These are phyloP conservation scores for Suillus alpinus DNA, from an alignment of 768 basidiomycete species.

Conservation along the genomic window DNA sequence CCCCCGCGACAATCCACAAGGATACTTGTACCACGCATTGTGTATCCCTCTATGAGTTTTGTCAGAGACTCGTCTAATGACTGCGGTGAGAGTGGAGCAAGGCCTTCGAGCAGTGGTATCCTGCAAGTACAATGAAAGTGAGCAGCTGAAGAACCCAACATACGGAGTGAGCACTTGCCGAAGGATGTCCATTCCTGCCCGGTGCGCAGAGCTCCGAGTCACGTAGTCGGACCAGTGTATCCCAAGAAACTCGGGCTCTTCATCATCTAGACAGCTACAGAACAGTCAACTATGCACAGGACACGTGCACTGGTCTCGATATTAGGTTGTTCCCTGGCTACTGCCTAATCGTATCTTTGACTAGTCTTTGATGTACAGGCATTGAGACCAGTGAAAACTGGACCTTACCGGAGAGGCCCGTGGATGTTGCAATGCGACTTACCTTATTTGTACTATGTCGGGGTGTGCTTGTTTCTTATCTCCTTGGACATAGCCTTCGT, in stretches of 20 bases:
- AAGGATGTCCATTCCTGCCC: slow-evolving; percentile 74
- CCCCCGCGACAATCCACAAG: slow-evolving; percentile 93
- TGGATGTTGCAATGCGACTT: too few species aligned
- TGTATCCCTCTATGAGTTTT: slow-evolving; percentile 66
- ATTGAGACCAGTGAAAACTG: too few species aligned
- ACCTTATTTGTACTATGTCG: too few species aligned
- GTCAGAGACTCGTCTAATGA: slow-evolving; percentile 66
- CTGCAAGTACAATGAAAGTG: slow-evolving; percentile 35
- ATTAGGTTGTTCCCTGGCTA: too few species aligned
- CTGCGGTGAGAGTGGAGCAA: slow-evolving; percentile 61
- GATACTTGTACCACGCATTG: slow-evolving; percentile 66
- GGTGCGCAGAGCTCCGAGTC: slow-evolving; percentile 51
- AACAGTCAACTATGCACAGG: not conserved
- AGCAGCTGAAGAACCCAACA: not conserved
- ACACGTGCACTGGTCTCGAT: not conserved
- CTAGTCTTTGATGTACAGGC: too few species aligned
- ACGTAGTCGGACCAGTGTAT: slow-evolving; percentile 81
- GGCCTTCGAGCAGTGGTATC: slow-evolving; percentile 87
- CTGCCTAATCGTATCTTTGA: too few species aligned
- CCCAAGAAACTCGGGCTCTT: slow-evolving; percentile 83
- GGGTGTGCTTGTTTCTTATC: too few species aligned
- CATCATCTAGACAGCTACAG: slow-evolving; percentile 77
- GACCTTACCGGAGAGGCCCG: too few species aligned
- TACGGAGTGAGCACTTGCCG: slow-evolving; percentile 42
- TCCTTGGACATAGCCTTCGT: too few species aligned